These are phyloP conservation scores for Coniosporium tulheliwenetii DNA, from an alignment of 2,329 filamentous ascomycete genomes.

Conservation along the genomic window DNA sequence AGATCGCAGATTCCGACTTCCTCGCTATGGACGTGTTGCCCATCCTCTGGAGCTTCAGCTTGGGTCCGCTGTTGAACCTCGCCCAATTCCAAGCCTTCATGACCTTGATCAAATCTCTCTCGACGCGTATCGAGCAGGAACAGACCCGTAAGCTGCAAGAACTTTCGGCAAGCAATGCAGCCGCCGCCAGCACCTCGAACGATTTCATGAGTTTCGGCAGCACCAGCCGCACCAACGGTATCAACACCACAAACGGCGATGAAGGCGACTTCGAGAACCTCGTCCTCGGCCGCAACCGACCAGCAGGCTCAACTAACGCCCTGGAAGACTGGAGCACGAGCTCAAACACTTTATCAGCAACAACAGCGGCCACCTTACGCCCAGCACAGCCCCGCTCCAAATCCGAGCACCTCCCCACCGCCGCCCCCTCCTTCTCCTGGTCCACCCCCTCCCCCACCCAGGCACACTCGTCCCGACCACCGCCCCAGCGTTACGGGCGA, in stretches of 20 bases:
- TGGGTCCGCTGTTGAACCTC: slow-evolving; percentile 78
- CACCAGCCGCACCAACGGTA: slow-evolving; percentile 35
- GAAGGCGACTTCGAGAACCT: slow-evolving; percentile 76
- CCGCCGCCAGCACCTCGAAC: slow-evolving; percentile 36
- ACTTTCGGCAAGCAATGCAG: slow-evolving; percentile 46
- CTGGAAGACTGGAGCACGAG: slow-evolving; percentile 28
- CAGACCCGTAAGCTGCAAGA: slow-evolving; percentile 82
- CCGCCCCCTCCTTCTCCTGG: slow-evolving; percentile 27
- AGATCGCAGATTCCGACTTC: slow-evolving; percentile 73
- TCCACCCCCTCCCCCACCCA: slow-evolving; percentile 13
- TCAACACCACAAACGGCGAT: slow-evolving; percentile 37
- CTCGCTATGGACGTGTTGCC: slow-evolving; percentile 83
- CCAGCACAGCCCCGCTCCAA: slow-evolving; percentile 11
- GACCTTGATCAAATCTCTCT: slow-evolving; percentile 69
- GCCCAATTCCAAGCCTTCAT: slow-evolving; percentile 80
- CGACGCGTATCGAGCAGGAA: slow-evolving; percentile 69
- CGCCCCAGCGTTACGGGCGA: slow-evolving; percentile 8
- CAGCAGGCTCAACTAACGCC: slow-evolving; percentile 17
- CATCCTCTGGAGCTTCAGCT: slow-evolving; percentile 77
- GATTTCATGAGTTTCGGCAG: slow-evolving; percentile 58
- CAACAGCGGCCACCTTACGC: slow-evolving; percentile 15
- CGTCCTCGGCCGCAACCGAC: slow-evolving; percentile 55
- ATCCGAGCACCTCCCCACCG: slow-evolving; percentile 8
- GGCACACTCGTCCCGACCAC: slow-evolving; percentile 2
- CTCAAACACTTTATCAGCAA: slow-evolving; percentile 8